A percentile compares a stretch with the other conserved stretches of the same genome.
Evolutionary conservation across 1,139 yeast species (phyloP).

Genomic region (Zygosaccharomyces sapae): DNA sequence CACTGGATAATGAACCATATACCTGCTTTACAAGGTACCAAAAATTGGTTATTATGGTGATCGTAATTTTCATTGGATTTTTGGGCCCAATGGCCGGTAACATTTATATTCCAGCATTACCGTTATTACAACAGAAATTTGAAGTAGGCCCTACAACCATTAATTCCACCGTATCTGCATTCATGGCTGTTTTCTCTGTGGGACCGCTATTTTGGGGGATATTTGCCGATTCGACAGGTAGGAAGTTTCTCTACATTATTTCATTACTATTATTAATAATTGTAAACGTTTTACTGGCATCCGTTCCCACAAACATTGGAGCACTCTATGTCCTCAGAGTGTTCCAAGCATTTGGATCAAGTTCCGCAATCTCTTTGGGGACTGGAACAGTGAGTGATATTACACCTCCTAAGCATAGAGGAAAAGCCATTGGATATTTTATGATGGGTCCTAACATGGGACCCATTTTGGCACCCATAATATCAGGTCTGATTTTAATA

Average conservation of each 20-base stretch:
- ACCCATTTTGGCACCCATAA: conserved; percentile 52
- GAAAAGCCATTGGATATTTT: conserved; percentile 48
- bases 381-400: conserved; percentile 56
- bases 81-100: conserved; percentile 60
- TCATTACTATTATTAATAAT: conserved; percentile 45
- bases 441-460: conserved; percentile 62
- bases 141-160: conserved; percentile 44
- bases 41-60: conserved; percentile 22
- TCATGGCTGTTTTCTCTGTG: conserved; percentile 53
- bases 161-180: conserved; percentile 57
- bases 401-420: conserved; percentile 46
- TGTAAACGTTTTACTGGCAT: conserved; percentile 47
- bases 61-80: conserved; percentile 42
- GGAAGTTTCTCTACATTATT: conserved; percentile 47
- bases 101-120: conserved; percentile 54
- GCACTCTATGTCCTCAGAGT: conserved; percentile 43
- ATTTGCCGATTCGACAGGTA: conserved; percentile 55
- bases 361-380: conserved; percentile 52
- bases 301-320: conserved; percentile 46
- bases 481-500: conserved; percentile 41
- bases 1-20: conserved; percentile 16
- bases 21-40: conserved; percentile 28
- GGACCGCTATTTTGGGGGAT: conserved; percentile 56
- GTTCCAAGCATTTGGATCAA: conserved; percentile 53
- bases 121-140: conserved; percentile 45